Evolutionary conservation across 2,329 filamentous ascomycete genomes (phyloP).

Genomic region (Byssothecium circinans): DNA sequence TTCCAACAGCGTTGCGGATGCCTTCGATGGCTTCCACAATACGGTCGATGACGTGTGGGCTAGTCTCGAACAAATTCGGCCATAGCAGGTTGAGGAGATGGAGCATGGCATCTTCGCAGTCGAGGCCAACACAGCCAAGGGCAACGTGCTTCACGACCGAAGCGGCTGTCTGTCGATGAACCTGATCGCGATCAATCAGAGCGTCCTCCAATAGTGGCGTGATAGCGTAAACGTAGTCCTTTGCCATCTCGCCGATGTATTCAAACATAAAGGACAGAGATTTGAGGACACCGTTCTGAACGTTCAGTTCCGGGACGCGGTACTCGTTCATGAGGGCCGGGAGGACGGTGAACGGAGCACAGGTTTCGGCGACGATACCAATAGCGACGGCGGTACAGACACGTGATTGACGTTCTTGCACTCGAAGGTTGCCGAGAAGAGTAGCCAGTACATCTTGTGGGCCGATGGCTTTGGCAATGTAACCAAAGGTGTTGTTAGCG

Average conservation of each 20-base stretch:
- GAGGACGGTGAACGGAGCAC: constrained; percentile 97
- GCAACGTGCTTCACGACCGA: constrained; percentile 98
- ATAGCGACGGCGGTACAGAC: constrained; percentile 99
- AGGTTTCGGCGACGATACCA: constrained; percentile 97
- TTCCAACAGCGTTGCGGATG: constrained; percentile 88
- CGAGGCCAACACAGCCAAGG: constrained; percentile 93
- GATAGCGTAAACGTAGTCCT: constrained; percentile 98
- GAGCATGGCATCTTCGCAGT: constrained; percentile 97
- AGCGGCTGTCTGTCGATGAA: constrained; percentile 94
- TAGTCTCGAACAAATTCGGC: constrained; percentile 97
- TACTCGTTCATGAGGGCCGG: constrained; percentile 99
- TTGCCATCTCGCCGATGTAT: constrained; percentile 99
- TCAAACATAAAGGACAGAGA: constrained; percentile 96
- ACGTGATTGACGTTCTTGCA: constrained; percentile 96
- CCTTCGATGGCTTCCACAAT: constrained; percentile 98
- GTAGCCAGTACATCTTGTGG: constrained; percentile 96
- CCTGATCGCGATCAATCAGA: constrained; percentile 95
- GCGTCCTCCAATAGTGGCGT: constrained; percentile 95
- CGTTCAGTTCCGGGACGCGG: constrained; percentile 95
- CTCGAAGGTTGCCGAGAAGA: constrained; percentile 91
- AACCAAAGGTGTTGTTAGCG: constrained; percentile 99
- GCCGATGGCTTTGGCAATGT: constrained; percentile 98
- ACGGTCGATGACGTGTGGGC: constrained; percentile 95
- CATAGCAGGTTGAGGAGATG: constrained; percentile 95
- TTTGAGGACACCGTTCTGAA: constrained; percentile 98